Evolutionary conservation across 2,329 filamentous ascomycete species (phyloP), one percentile per base, ranked within the genome.

Genomic region (Microcera coccophila): DNA sequence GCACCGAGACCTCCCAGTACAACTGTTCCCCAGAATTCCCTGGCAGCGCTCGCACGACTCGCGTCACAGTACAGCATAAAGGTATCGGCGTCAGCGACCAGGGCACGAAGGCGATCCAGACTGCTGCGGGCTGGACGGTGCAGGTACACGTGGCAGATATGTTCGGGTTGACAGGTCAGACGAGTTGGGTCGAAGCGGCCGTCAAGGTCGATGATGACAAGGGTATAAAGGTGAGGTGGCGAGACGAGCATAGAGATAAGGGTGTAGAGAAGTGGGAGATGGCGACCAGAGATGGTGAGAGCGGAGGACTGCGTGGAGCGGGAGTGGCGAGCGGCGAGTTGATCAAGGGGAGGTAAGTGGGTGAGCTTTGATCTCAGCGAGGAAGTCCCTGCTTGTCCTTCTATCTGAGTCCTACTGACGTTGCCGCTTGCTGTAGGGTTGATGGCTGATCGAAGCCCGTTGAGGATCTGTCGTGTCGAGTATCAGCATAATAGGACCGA

Each of bases 21-120:
- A 19, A 81, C 52, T 2, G 74, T 78, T n/a, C 78, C 78, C 78
- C 78, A 81, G 71, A 73, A 79, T 45, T 71, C 68, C 4, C 78
- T 69, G 19, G 53, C 60, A 4, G 66, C 64, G 48, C 73, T 78
- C 28, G 53, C 57, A 45, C 69, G 67, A 22, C 66, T 48, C 9
- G 40, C 41, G 5, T 57, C 45, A 3, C 68, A 67, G 57, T 81
- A 81, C 4, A 80, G 61, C 66, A 80, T 75, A 54, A 70, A 72
- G 32, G 64, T 53, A 38, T 72, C 67, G 3, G 71, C 68, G 1
- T 66, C 63, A 2, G 64, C 57, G 5, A 78, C 54, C 4, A 71
- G 55, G 3, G 62, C 60, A 16, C 60, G 60, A 18, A 69, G 52
- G 2, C 55, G 44, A 18, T 62, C 59, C 12, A 49, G 46, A 19